Evolutionary conservation across 1,284 basidiomycete species (phyloP).

Genomic region (Spongiforma sp.): DNA sequence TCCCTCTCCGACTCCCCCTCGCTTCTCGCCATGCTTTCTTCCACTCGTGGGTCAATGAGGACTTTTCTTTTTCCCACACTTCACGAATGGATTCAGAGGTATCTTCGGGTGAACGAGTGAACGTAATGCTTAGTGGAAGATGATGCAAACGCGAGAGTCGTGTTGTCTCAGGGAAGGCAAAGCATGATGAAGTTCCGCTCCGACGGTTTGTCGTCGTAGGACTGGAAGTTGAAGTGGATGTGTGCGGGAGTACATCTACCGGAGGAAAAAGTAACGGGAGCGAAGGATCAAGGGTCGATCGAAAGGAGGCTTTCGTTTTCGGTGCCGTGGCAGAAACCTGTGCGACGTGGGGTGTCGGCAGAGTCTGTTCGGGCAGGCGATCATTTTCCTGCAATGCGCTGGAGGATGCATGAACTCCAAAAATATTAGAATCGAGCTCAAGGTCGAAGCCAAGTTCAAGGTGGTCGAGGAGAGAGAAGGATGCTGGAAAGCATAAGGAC

Average conservation of each 20-base stretch:
- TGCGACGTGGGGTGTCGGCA: not conserved
- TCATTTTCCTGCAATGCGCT: slow-evolving; percentile 6
- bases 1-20: slow-evolving; percentile 66
- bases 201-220: not conserved
- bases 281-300: slow-evolving; percentile 50
- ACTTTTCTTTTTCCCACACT: slow-evolving; percentile 74
- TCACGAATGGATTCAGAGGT: slow-evolving; percentile 64
- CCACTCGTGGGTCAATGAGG: slow-evolving; percentile 79
- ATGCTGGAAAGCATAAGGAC: slow-evolving; percentile 30
- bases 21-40: slow-evolving; percentile 82
- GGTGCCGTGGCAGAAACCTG: slow-evolving; percentile 4
- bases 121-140: slow-evolving; percentile 45
- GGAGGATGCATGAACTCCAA: slow-evolving; percentile 21
- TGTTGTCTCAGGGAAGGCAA: slow-evolving; percentile 33
- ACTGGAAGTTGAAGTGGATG: slow-evolving; percentile 2
- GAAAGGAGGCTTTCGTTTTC: slow-evolving; percentile 11
- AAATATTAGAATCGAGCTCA: slow-evolving; percentile 64
- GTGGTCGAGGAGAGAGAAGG: slow-evolving; percentile 72
- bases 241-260: slow-evolving; percentile 31
- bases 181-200: slow-evolving; percentile 13
- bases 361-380: not conserved
- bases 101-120: slow-evolving; percentile 48
- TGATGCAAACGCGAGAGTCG: slow-evolving; percentile 48
- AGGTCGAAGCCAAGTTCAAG: slow-evolving; percentile 65
- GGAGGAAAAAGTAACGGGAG: slow-evolving; percentile 70